phyloP scores from a whole-genome alignment of 768 basidiomycete species.

The Pholiota molesta region DNA sequence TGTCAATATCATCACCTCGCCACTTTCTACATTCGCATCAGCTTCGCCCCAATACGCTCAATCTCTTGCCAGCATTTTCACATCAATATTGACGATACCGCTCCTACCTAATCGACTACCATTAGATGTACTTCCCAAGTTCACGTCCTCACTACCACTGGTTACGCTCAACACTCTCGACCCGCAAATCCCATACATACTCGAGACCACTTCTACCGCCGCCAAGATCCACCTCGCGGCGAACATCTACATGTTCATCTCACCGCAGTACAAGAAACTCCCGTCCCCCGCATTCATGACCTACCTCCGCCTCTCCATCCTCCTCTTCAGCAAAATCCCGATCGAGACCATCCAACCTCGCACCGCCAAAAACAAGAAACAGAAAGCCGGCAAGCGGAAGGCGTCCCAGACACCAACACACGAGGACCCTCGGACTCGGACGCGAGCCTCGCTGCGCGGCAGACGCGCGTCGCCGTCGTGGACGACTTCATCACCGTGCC shows the following conservation, averaged over 20 bases:
- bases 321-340: conserved; percentile 57
- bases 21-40: conserved; percentile 25
- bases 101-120: conserved; percentile 79
- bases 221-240: conserved; percentile 66
- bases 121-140: conserved; percentile 57
- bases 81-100: conserved; percentile 69
- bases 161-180: conserved; percentile 33
- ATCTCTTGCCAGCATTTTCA: conserved; percentile 46
- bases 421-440: conserved; percentile 47
- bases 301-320: conserved; percentile 57
- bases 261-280: conserved; percentile 61
- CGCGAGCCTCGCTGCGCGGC: conserved; percentile 14
- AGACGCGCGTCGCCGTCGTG: conserved; percentile 40
- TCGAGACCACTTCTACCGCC: conserved; percentile 30
- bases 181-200: conserved; percentile 25
- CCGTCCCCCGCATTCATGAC: conserved; percentile 44
- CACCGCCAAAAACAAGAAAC: not conserved
- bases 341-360: conserved; percentile 37
- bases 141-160: conserved; percentile 69
- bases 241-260: conserved; percentile 67
- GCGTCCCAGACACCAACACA: conserved; percentile 21
- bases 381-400: not conserved
- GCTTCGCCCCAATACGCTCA: conserved; percentile 28
- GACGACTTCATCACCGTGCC: conserved; percentile 30
- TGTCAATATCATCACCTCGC: conserved; percentile 20